Evolutionary conservation across 1,284 basidiomycete genomes (phyloP), one percentile per base, ranked within the genome.

Genomic region (Porodaedalea pini): DNA sequence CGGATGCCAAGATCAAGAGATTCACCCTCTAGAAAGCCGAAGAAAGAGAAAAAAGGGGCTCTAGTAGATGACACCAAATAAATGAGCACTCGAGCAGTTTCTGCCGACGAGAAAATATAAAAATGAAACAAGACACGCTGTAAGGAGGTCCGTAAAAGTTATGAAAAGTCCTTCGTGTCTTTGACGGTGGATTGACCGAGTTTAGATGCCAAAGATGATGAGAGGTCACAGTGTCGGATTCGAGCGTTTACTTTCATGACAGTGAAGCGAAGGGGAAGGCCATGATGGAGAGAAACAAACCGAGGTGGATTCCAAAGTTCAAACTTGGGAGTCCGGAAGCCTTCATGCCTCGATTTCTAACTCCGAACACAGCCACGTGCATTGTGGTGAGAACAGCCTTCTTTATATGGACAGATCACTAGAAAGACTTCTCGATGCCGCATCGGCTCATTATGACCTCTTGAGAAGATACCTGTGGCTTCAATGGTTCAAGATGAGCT

Each of bases 281-380:
- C 51, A 54, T 54, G 47, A 48, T 29, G 44, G 47, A 48, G 32
- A 43, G 45, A 48, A 31, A 40, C 53, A 23, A 50, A 31, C 43
- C n/a, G 27, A 47, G 36, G 53, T 34, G 25, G 43, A 45, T 39
- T 54, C n/a, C 45, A 27, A 47, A n/a, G 23, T 47, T 47, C 6
- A 47, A n/a, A 27, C 8, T 15, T 4, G 11, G 23, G 41, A 21
- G 4, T n/a, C 10, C 43, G 25, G 32, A 34, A 29, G 19, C 41
- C 19, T 41, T 27, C 19, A 51, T 23, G 34, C 31, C 23, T 21
- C 19, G 36, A 36, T 37, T 39, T 53, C 23, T 23, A 31, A 29
- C 51, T 29, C 51, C 41, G 23, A 54, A 29, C 21, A 25, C 25
- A 27, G 29, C 39, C 27, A 40, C 37, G 51, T 31, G 17, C 17